phyloP scores from a whole-genome alignment of 768 basidiomycete genomes.

The Kwoniella sp. region DNA sequence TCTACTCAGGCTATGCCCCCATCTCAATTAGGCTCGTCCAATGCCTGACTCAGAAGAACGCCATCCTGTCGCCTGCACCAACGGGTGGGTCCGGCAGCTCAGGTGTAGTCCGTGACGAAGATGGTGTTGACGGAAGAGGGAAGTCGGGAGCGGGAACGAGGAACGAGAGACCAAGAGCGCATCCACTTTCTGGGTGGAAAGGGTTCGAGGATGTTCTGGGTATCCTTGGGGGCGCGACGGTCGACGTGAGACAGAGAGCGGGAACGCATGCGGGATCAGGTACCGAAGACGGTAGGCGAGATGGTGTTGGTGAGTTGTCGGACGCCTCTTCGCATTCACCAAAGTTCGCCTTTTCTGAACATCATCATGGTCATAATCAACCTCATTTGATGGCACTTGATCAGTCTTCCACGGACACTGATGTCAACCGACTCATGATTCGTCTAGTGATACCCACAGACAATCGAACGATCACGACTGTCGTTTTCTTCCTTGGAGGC shows the following conservation, averaged over 20 bases:
- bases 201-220: conserved; percentile 90
- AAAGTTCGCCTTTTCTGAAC: too few relatives aligned
- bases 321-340: not conserved
- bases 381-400: too few relatives aligned
- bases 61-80: conserved; percentile 63
- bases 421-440: conserved; percentile 7
- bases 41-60: conserved; percentile 87
- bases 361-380: conserved; percentile 8
- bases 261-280: not conserved
- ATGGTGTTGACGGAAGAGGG: conserved; percentile 56
- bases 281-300: conserved; percentile 17
- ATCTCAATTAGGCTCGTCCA: conserved; percentile 89
- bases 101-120: conserved; percentile 56
- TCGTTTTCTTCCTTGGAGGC: conserved; percentile 95
- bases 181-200: conserved; percentile 94
- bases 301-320: conserved; percentile 20
- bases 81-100: not conserved
- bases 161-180: conserved; percentile 69
- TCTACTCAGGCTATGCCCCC: conserved; percentile 96
- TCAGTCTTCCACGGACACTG: conserved; percentile 2
- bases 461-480: conserved; percentile 74
- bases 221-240: conserved; percentile 78
- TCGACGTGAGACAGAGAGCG: conserved; percentile 66
- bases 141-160: conserved; percentile 38
- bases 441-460: conserved; percentile 54